phyloP scores from a whole-genome alignment of 352 stramenopile genomes.

The Phytopythium mirpurense region DNA sequence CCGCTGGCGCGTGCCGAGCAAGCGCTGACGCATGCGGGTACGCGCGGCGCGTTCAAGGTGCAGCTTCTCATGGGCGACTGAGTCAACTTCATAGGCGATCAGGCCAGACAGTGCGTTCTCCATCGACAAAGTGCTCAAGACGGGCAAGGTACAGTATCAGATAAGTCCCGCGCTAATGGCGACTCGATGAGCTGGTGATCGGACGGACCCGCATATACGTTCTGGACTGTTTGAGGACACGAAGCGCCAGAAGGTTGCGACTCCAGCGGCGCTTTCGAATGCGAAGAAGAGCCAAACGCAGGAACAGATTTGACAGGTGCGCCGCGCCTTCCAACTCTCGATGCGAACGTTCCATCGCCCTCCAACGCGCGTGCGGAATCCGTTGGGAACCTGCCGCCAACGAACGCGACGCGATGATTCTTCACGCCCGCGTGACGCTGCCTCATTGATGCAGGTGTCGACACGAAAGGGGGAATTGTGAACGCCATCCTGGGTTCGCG shows the following conservation, averaged over 20 bases:
- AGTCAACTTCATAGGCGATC: too few relatives aligned
- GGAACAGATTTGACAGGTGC: neutral
- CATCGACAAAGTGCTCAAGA: too few relatives aligned
- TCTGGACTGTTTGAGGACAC: neutral
- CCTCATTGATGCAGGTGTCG: conserved; percentile 1
- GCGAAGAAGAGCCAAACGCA: neutral
- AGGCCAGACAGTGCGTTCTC: neutral
- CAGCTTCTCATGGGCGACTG: conserved; percentile 36
- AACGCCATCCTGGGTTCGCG: neutral
- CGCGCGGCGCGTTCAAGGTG: conserved; percentile 55
- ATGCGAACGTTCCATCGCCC: neutral
- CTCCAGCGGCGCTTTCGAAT: neutral
- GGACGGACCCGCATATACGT: neutral
- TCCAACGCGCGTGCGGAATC: neutral
- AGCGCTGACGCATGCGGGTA: conserved; percentile 41
- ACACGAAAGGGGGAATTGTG: neutral
- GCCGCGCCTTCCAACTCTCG: neutral
- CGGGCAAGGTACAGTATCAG: too few relatives aligned
- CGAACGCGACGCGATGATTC: neutral
- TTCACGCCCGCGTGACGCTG: neutral
- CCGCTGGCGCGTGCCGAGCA: conserved; percentile 39
- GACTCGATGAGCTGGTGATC: neutral
- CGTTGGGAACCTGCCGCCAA: neutral
- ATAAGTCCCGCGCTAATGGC: neutral
- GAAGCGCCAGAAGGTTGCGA: neutral